Base-by-base conservation (phyloP, 1,284 basidiomycete genomes). In the Trametes polyzona region DNA sequence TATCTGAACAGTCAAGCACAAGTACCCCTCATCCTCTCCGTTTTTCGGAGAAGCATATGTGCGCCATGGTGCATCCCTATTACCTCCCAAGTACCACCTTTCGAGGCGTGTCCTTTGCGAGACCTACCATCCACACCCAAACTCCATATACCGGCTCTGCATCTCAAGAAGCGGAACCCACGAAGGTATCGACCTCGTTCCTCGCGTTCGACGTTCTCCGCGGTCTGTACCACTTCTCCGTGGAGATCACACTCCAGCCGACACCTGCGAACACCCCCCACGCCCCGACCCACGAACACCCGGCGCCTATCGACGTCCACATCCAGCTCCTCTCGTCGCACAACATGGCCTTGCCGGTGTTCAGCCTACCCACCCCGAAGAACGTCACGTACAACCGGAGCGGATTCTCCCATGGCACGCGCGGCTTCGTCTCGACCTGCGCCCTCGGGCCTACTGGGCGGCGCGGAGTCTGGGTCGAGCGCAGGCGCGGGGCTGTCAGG, bases 391-490 rank as follows among this genome's bases (percentile, higher is more conserved):
- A 17, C 35, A 23, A 52, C 29, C 57, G 60, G 24, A 65, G 64
- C 46, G 63, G 65, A 3, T 63, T 67, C 46, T 61, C 52, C 30
- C 48, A 63, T 0, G 64, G 67, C 40, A 47, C 73, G 10, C 72
- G 70, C 14, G 76, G 74, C 10, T 82, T 82, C 54, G 72, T 83
- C 26, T 75, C 76, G n/a, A 64, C 80, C 14, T 76, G 74, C 59
- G 69, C 73, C 2, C 62, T 84, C 3, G 82, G 83, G 0, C 67
- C 73, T 0, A 69, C 75, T 36, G 80, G 78, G 0, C 70, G 71
- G 52, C 76, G 82, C 3, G 82, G 80, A 0, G 70, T 81, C 2
- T 84, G 83, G 82, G 70, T 83, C 4, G 78, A 82, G 59, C 71
- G 81, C 26, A 67, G 69, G 37, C 71, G 78, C 42, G 73, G 70